Conservation (phyloP, 441 rosid genomes). For the Francoa sonchifolia region DNA sequence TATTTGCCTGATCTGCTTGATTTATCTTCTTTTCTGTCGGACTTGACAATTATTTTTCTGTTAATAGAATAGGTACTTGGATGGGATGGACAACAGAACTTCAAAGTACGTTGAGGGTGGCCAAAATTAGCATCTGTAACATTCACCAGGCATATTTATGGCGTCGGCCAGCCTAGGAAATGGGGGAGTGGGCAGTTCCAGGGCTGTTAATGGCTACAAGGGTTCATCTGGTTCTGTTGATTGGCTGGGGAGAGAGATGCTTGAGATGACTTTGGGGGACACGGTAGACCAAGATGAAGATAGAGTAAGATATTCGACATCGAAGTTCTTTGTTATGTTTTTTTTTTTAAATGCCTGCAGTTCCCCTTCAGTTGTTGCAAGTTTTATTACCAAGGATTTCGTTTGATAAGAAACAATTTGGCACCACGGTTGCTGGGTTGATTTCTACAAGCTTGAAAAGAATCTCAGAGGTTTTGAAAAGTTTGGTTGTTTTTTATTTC, state of each 20-base stretch:
- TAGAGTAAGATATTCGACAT: constrained; percentile 44
- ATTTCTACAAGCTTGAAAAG: not conserved
- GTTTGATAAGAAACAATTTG: too few species aligned
- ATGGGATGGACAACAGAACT: constrained; percentile 24
- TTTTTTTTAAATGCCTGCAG: constrained; percentile 1
- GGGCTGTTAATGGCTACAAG: constrained; percentile 69
- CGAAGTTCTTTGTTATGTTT: not conserved
- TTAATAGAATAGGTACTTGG: constrained; percentile 34
- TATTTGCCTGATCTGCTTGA: not conserved
- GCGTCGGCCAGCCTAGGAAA: constrained; percentile 79
- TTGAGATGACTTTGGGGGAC: constrained; percentile 78
- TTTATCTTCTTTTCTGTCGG: constrained; percentile 5
- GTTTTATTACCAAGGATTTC: not conserved
- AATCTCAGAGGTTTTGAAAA: not conserved
- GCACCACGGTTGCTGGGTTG: too few species aligned
- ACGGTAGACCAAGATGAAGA: constrained; percentile 69
- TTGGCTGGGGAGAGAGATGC: constrained; percentile 92
- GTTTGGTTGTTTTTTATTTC: not conserved
- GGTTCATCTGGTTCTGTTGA: constrained; percentile 86
- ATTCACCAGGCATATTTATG: constrained; percentile 27
- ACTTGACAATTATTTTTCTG: constrained; percentile 14
- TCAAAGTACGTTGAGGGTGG: constrained; percentile 18
- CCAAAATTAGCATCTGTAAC: constrained; percentile 25
- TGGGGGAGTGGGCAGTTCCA: constrained; percentile 91
- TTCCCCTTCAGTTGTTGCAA: not conserved